A percentile compares a stretch with the other conserved stretches of the same genome.
phyloP scores from a whole-genome alignment of 78 protist species.

The Emiliania huxleyi region DNA sequence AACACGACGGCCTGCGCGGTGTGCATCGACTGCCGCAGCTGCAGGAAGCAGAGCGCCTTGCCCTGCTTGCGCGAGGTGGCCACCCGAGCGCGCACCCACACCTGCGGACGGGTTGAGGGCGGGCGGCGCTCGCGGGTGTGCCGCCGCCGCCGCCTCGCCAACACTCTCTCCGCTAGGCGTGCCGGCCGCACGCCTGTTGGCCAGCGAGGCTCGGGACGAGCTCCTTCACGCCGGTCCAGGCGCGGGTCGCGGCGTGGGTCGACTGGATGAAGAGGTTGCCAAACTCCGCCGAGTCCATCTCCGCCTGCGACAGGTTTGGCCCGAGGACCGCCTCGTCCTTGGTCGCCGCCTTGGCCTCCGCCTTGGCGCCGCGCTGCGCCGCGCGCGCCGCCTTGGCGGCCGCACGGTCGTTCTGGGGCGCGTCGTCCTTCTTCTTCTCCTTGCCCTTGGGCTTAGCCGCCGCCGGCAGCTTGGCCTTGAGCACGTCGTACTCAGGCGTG shows the following conservation, averaged over 20 bases:
- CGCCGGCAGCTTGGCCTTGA: neutral
- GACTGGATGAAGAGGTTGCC: slow-evolving; percentile 11
- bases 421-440: neutral
- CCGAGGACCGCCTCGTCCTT: neutral
- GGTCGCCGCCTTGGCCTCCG: neutral
- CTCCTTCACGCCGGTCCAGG: neutral
- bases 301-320: neutral
- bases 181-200: too few species aligned
- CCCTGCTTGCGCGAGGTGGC: neutral
- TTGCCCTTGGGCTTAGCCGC: neutral
- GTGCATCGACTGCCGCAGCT: neutral
- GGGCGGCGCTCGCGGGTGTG: too few species aligned
- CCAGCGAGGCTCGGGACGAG: neutral
- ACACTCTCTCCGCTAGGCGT: too few species aligned
- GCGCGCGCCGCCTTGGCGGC: neutral
- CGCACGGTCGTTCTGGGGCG: neutral
- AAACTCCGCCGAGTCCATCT: neutral
- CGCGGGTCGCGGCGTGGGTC: neutral
- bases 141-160: too few species aligned
- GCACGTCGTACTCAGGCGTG: neutral
- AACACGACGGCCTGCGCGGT: neutral
- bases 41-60: neutral
- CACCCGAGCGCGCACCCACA: neutral
- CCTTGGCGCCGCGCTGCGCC: neutral
- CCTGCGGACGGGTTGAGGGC: neutral